Conservation (phyloP, 495 filamentous ascomycete species). For the Penicillium simplicissimum region DNA sequence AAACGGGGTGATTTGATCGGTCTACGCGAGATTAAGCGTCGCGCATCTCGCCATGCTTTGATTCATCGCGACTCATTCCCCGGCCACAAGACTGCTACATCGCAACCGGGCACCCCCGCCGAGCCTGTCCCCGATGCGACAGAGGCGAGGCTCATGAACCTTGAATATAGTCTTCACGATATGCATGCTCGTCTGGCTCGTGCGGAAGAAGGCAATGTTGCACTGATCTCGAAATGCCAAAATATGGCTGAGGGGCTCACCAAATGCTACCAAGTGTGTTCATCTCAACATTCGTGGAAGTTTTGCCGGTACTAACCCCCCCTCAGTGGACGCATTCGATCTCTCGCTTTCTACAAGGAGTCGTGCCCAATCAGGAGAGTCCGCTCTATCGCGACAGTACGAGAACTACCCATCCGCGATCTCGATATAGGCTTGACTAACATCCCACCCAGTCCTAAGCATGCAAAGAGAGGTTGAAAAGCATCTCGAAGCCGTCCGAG, state of each 20-base stretch:
- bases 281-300: background rate
- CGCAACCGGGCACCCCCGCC: constrained; percentile 80
- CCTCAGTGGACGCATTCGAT: constrained; percentile 72
- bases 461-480: constrained; percentile 86
- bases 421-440: constrained; percentile 14
- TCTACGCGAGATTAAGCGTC: constrained; percentile 91
- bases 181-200: constrained; percentile 72
- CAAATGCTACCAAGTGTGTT: constrained; percentile 70
- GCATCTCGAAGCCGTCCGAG: constrained; percentile 70
- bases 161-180: constrained; percentile 85
- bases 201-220: constrained; percentile 79
- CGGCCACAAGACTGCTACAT: constrained; percentile 66
- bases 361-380: constrained; percentile 67
- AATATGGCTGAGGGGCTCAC: constrained; percentile 77
- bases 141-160: constrained; percentile 70
- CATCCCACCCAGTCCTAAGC: constrained; percentile 57
- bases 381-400: constrained; percentile 59
- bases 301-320: background rate
- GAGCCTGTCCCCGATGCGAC: constrained; percentile 76
- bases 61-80: constrained; percentile 95
- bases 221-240: constrained; percentile 78
- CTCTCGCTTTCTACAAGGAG: constrained; percentile 66
- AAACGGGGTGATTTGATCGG: constrained; percentile 91
- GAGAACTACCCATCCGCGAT: background rate
- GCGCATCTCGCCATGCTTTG: constrained; percentile 92